phyloP scores from a whole-genome alignment of 306 rosid species.

The Arachis stenosperma region DNA sequence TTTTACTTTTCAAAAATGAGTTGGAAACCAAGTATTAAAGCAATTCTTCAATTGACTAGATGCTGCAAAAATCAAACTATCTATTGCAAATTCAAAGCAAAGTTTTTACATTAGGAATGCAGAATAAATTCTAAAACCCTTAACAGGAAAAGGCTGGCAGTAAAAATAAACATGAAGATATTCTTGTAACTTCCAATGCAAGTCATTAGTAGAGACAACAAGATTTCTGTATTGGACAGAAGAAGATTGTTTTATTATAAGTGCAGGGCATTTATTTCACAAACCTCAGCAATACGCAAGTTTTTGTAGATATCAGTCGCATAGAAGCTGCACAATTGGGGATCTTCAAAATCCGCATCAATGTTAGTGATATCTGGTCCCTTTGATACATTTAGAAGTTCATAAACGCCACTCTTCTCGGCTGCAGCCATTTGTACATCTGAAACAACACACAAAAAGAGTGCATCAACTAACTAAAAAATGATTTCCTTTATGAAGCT shows the following conservation, averaged over 20 bases:
- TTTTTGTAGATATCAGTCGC: slow-evolving; percentile 73
- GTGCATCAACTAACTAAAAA: slow-evolving; percentile 15
- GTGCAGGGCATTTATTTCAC: slow-evolving; percentile 30
- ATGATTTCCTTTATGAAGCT: slow-evolving; percentile 12
- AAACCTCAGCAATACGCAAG: slow-evolving; percentile 80
- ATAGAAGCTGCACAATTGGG: slow-evolving; percentile 71
- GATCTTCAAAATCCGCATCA: slow-evolving; percentile 72
- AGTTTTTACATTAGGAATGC: neutral
- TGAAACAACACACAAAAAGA: neutral
- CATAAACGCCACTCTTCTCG: slow-evolving; percentile 45
- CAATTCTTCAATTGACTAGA: neutral
- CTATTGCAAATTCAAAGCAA: neutral
- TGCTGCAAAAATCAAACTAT: neutral
- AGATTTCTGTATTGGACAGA: neutral
- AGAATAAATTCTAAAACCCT: neutral
- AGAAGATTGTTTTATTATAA: slow-evolving; percentile 19
- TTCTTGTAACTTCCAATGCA: slow-evolving; percentile 15
- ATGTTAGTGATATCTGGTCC: slow-evolving; percentile 54
- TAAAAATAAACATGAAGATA: neutral
- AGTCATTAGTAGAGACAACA: slow-evolving; percentile 1
- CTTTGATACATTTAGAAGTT: slow-evolving; percentile 36
- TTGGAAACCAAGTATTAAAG: neutral
- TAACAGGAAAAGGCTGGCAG: neutral
- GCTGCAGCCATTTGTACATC: slow-evolving; percentile 37
- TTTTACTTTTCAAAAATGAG: neutral